Conservation (phyloP, 257 asterid species). For the Solanum bukasovii region DNA sequence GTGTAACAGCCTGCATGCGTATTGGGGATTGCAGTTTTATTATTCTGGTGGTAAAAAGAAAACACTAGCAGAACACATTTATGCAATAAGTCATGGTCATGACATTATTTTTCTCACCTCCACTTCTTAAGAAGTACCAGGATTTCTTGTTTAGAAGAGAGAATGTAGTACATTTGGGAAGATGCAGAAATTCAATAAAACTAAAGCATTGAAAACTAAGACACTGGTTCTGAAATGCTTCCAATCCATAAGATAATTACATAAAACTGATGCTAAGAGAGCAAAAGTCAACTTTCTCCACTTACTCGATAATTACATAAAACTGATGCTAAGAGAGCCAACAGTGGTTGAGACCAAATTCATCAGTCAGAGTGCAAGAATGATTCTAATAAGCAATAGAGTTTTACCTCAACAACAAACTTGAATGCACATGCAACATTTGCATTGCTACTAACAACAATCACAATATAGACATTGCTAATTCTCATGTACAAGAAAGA, state of each 20-base stretch:
- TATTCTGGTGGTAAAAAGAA: neutral
- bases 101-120: neutral
- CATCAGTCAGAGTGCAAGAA: neutral
- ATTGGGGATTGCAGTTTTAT: neutral
- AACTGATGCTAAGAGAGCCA: neutral
- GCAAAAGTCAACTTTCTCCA: neutral
- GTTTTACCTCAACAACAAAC: slow-evolving; percentile 93
- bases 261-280: neutral
- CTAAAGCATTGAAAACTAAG: neutral
- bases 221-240: neutral
- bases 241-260: neutral
- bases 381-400: neutral
- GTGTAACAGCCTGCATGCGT: slow-evolving; percentile 73
- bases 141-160: neutral
- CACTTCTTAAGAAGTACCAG: neutral
- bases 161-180: neutral
- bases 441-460: slow-evolving; percentile 98
- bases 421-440: slow-evolving; percentile 98
- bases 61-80: neutral
- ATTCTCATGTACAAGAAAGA: slow-evolving; percentile 98
- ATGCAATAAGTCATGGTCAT: neutral
- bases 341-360: neutral
- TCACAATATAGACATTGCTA: slow-evolving; percentile 94
- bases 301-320: neutral
- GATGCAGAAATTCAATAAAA: neutral